phyloP scores from a whole-genome alignment of 306 rosid genomes.

The Lagenaria siceraria region DNA sequence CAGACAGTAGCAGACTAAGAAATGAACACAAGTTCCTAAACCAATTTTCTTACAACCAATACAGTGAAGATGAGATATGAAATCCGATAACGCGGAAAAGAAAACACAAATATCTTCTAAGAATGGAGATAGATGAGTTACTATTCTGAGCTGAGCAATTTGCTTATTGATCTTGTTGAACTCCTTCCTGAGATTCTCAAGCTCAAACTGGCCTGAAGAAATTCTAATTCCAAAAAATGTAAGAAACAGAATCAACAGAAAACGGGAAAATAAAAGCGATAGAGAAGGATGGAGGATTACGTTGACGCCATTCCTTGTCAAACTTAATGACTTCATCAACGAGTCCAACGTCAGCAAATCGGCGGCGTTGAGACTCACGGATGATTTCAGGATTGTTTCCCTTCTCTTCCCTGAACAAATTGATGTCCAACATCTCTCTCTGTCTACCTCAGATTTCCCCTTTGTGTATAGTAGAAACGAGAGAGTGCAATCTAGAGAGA shows the following conservation, averaged over 20 bases:
- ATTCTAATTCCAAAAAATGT: too few species aligned
- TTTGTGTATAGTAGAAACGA: background rate
- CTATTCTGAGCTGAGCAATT: slow-evolving; percentile 54
- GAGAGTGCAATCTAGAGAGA: too few species aligned
- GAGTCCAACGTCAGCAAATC: slow-evolving; percentile 53
- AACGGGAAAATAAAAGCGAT: background rate
- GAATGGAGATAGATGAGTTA: slow-evolving; percentile 8
- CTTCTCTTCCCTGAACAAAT: slow-evolving; percentile 76
- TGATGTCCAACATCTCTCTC: slow-evolving; percentile 58
- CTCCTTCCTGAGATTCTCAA: slow-evolving; percentile 60
- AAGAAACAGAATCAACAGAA: background rate
- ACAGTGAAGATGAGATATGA: background rate
- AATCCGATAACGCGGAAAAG: background rate
- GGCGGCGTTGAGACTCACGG: slow-evolving; percentile 95
- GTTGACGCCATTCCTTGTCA: slow-evolving; percentile 88
- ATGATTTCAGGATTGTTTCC: slow-evolving; percentile 73
- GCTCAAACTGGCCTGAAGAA: slow-evolving; percentile 52
- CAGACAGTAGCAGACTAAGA: background rate
- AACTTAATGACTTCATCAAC: slow-evolving; percentile 76
- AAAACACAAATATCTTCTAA: background rate
- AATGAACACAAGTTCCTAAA: background rate
- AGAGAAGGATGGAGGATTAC: slow-evolving; percentile 19
- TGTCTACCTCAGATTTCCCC: background rate
- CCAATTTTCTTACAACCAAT: background rate
- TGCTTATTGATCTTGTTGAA: slow-evolving; percentile 68